Conservation (phyloP, 75 land plant species). For the Cunninghamia lanceolata region DNA sequence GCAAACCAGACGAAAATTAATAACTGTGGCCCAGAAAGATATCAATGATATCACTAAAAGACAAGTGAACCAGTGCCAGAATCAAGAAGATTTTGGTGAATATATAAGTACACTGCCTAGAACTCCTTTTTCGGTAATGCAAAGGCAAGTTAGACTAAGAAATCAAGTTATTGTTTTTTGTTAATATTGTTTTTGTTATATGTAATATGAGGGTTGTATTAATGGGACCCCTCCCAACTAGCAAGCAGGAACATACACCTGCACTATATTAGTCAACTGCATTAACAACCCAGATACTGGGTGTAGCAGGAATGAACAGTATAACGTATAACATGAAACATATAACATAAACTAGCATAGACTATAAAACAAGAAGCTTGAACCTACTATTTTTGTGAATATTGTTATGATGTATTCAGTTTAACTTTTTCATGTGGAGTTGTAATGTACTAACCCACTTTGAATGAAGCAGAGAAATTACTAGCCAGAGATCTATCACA, state of each 20-base stretch:
- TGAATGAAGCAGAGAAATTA: conserved; percentile 5
- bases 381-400: neutral
- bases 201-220: too few species aligned
- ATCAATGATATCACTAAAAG: conserved; percentile 3
- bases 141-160: neutral
- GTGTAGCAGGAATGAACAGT: too few species aligned
- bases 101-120: neutral
- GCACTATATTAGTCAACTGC: too few species aligned
- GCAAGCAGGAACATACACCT: too few species aligned
- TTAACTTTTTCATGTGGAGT: neutral
- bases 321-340: too few species aligned
- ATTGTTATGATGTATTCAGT: neutral
- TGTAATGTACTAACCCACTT: neutral
- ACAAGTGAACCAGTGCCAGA: neutral
- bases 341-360: too few species aligned
- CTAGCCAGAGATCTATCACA: neutral
- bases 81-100: conserved; percentile 1
- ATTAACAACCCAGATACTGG: too few species aligned
- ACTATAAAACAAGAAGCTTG: too few species aligned
- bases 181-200: neutral
- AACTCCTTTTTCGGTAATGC: neutral
- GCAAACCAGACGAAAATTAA: neutral
- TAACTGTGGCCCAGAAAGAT: neutral
- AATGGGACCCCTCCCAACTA: too few species aligned
- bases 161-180: neutral